These are phyloP conservation scores for Pyronema omphalodes DNA, from an alignment of 495 filamentous ascomycete species.

Conservation along the genomic window DNA sequence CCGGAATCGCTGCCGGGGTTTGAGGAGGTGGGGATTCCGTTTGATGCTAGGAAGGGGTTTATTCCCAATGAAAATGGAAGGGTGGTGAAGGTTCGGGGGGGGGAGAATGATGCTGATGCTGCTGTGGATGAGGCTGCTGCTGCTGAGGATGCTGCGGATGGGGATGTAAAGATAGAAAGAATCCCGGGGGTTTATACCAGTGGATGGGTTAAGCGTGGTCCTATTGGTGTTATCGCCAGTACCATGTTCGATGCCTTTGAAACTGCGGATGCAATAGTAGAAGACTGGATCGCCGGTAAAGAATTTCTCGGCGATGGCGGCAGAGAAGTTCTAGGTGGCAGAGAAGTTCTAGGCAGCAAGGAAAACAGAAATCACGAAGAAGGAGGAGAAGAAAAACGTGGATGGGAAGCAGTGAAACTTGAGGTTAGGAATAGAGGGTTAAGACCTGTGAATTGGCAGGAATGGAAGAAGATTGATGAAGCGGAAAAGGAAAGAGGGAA, in stretches of 20 bases:
- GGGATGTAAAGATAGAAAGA: background rate
- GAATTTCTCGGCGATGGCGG: constrained; percentile 13
- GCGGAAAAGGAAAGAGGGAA: constrained; percentile 52
- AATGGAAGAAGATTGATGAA: constrained; percentile 73
- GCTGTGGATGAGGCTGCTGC: too few species aligned
- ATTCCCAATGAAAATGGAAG: constrained; percentile 80
- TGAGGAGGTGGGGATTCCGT: constrained; percentile 55
- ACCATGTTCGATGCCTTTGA: constrained; percentile 92
- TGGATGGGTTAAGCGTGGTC: constrained; percentile 91
- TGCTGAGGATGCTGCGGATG: background rate
- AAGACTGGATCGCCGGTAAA: constrained; percentile 40
- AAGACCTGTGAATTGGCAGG: constrained; percentile 52
- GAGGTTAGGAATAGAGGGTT: constrained; percentile 36
- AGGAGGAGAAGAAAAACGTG: constrained; percentile 32
- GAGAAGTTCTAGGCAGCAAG: too few species aligned
- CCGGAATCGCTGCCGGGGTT: constrained; percentile 60
- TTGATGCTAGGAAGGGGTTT: constrained; percentile 51
- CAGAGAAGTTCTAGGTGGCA: constrained; percentile 27
- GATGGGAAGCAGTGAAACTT: constrained; percentile 56
- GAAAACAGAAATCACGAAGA: constrained; percentile 23
- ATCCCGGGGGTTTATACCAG: constrained; percentile 80
- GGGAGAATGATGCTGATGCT: too few species aligned
- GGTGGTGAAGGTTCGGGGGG: constrained; percentile 36
- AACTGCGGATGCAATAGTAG: constrained; percentile 61
- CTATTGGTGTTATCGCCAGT: constrained; percentile 85